Percentiles rank a stretch among this genome's conserved stretches.
These are phyloP conservation scores for Neofusicoccum sp. DNA, from an alignment of 2,329 filamentous ascomycete genomes.

Conservation along the genomic window DNA sequence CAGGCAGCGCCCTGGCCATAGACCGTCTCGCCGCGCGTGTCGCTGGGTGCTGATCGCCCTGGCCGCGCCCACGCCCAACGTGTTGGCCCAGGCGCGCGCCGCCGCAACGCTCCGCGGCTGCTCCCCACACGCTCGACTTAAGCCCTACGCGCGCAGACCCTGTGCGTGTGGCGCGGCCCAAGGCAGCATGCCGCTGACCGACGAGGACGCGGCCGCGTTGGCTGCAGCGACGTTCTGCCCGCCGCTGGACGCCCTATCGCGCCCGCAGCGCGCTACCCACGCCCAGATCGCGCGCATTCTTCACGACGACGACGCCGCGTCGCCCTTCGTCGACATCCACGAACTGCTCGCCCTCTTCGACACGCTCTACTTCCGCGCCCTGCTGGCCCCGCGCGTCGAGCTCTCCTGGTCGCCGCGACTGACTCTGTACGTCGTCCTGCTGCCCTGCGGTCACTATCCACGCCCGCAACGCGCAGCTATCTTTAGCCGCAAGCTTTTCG, in stretches of 20 bases:
- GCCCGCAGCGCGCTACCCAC: constrained; percentile 34
- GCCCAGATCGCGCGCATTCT: constrained; percentile 38
- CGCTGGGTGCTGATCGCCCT: constrained; percentile 4
- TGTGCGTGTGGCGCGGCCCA: not conserved
- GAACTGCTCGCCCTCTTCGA: constrained; percentile 42
- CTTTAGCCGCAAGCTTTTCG: not conserved
- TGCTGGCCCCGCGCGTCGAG: constrained; percentile 41
- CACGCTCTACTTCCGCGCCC: constrained; percentile 42
- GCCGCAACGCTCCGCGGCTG: not conserved
- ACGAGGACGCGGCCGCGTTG: constrained; percentile 41
- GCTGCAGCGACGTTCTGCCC: constrained; percentile 37
- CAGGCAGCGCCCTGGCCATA: not conserved
- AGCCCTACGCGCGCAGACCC: constrained; percentile 8
- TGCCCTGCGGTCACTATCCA: constrained; percentile 4
- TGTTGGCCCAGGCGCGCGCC: not conserved
- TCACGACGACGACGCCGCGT: constrained; percentile 26
- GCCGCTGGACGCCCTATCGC: constrained; percentile 30
- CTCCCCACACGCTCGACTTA: constrained; percentile 11
- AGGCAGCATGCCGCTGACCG: constrained; percentile 40
- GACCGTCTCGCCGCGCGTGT: not conserved
- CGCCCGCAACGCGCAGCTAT: not conserved
- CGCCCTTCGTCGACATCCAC: constrained; percentile 43
- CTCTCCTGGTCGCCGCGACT: constrained; percentile 44
- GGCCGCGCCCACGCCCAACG: not conserved
- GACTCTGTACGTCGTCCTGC: constrained; percentile 35